Evolutionary conservation across 1,284 basidiomycete genomes (phyloP), one percentile per base, ranked within the genome.

Genomic region (Pseudozyma sp.): DNA sequence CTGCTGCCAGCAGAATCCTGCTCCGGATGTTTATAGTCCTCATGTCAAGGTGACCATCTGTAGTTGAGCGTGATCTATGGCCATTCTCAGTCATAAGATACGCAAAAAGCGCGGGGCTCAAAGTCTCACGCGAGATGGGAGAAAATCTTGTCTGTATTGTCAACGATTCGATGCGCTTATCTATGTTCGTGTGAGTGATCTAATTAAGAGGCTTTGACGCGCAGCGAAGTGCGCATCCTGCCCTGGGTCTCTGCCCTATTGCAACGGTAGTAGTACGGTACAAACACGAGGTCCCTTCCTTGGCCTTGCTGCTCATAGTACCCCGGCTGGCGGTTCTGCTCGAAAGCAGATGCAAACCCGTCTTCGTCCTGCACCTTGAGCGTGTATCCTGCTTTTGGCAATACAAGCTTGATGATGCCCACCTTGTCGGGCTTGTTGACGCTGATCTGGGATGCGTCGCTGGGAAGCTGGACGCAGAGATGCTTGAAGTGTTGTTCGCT

Each of bases 401-500:
- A 16, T 17, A 17, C 30, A 16, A 68, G 44, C 17, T 50, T 50
- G 44, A 52, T 43, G 40, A 66, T 29, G 29, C 49, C 61, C 1
- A 51, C 43, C 14, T 13, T 11, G 6, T 47, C 56, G 7, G 29
- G 19, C 13, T 39, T 37, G 1, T 31, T 29, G 8, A 40, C 48
- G 7, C 37, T 29, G 34, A 54, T 50, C 33, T 48, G 17, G 5
- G 52, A 42, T 8, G 31, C 17, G 35, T 17, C 47, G 19, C 19
- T 29, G 19, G 34, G 2, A 39, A 24, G 7, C 30, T 55, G 31
- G 5, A 68, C 9, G 31, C 58, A 57, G 47, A 68, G 50, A 47
- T 63, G 54, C 43, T 63, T 68, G 60, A 63, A 63, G 40, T 68
- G 66, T n/a, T 60, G 54, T n/a, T 61, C 58, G 16, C 34, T 31